Evolutionary conservation across 257 asterid genomes (phyloP).

Genomic region (Jacaranda copaia): DNA sequence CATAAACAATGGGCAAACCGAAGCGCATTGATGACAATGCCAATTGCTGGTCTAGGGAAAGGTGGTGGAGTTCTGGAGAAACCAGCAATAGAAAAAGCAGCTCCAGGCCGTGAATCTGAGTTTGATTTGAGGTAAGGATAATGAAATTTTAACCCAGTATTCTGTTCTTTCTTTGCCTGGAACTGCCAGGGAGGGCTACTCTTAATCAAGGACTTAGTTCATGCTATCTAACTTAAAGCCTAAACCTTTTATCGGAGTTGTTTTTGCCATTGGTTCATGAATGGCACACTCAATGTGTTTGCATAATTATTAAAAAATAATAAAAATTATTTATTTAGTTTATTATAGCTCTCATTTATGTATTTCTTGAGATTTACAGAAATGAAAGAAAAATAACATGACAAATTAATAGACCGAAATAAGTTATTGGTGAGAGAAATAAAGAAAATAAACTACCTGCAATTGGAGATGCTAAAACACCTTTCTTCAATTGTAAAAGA

Average conservation of each 20-base stretch:
- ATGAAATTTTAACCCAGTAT: constrained; percentile 26
- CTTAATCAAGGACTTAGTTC: constrained; percentile 9
- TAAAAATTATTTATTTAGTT: too few relatives aligned
- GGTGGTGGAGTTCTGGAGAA: constrained; percentile 92
- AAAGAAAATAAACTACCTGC: too few relatives aligned
- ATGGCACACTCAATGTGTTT: too few relatives aligned
- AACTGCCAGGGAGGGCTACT: constrained; percentile 17
- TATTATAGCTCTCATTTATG: too few relatives aligned
- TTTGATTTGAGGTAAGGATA: constrained; percentile 83
- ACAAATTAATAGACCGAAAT: too few relatives aligned
- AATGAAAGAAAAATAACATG: too few relatives aligned
- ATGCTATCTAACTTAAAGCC: background rate
- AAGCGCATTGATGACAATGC: constrained; percentile 57
- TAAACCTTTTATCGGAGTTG: background rate
- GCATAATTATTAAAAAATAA: too few relatives aligned
- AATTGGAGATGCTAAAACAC: too few relatives aligned
- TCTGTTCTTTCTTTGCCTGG: constrained; percentile 31
- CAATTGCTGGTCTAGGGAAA: constrained; percentile 66
- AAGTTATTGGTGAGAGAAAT: too few relatives aligned
- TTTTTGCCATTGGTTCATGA: constrained; percentile 5
- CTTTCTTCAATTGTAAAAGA: too few relatives aligned
- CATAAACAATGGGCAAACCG: constrained; percentile 71
- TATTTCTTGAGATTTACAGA: too few relatives aligned
- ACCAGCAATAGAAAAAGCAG: constrained; percentile 85
- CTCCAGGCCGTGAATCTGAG: constrained; percentile 96